Evolutionary conservation across 2,329 filamentous ascomycete species (phyloP), one percentile per base, ranked within the genome.

Genomic region (Colletotrichum eremochloae): DNA sequence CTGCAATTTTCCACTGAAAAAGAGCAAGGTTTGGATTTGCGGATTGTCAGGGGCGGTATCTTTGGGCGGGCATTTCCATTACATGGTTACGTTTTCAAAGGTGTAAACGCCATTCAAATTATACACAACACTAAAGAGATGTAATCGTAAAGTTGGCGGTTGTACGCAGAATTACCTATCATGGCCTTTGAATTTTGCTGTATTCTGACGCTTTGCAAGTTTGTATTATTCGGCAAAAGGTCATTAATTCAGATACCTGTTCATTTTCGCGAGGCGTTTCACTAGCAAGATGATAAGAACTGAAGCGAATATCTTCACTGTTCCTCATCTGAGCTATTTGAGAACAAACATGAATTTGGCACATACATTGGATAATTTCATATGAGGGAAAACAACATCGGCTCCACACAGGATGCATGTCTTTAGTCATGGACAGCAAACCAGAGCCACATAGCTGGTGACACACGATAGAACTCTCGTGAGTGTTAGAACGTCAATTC

Each of bases 141-240:
- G 14, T n/a, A 48, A 48, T 12, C n/a, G 44, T n/a, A n/a, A 48
- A 48, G 2, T 6, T 48, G 11, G 44, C 1, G 20, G n/a, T n/a
- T 6, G n/a, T 48, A n/a, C 6, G 5, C 20, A 0, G 8, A 2
- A 11, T 48, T n/a, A n/a, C 5, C 7, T 11, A 1, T 8, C 5
- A 4, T 48, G 44, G 6, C 5, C n/a, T 48, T 48, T n/a, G 20
- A n/a, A n/a, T 50, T 50, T 6, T 24, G 46, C 9, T 24, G 5
- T 24, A 2, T 50, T 24, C 46, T n/a, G 46, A 7, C 15, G 15
- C 15, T 18, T 14, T 40, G 38, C 7, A 40, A 40, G 24, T 24
- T 24, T 24, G 24, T 24, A 24, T 1, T 24, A 24, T 24, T 24
- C 24, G 24, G 24, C 24, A 24, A 24, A 24, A 24, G 24, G 24